These are phyloP conservation scores for Phalaenopsis equestris DNA, from an alignment of 106 monocot species.

Conservation along the genomic window DNA sequence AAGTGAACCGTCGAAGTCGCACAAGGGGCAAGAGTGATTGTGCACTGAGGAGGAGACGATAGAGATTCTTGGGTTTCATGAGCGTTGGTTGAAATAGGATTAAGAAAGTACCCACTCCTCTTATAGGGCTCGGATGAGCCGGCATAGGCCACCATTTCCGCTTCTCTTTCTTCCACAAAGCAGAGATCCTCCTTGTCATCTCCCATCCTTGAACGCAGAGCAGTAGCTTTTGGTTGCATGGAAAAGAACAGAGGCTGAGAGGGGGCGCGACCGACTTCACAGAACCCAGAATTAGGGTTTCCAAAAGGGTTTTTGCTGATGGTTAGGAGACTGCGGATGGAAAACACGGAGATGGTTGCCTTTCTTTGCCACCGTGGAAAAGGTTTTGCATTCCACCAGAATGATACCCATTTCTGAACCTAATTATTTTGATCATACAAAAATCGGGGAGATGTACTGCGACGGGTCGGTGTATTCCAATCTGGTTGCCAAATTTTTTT, in stretches of 20 bases:
- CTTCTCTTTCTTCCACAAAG: slow-evolving; percentile 42
- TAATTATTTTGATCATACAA: background rate
- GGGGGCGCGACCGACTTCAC: background rate
- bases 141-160: slow-evolving; percentile 34
- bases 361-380: background rate
- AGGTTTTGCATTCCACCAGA: background rate
- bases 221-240: background rate
- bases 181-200: slow-evolving; percentile 3
- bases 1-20: slow-evolving; percentile 20
- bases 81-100: slow-evolving; percentile 12
- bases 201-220: slow-evolving; percentile 4
- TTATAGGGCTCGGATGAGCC: slow-evolving; percentile 18
- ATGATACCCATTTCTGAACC: background rate
- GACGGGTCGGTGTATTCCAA: too few relatives aligned
- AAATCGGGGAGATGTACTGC: background rate
- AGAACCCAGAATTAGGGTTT: slow-evolving; percentile 4
- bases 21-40: background rate
- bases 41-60: slow-evolving; percentile 10
- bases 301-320: background rate
- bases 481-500: too few relatives aligned
- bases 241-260: background rate
- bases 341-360: background rate
- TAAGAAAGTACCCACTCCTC: slow-evolving; percentile 53
- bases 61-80: slow-evolving; percentile 8
- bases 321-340: background rate